A percentile compares a stretch with the other conserved stretches of the same genome.
Conservation (phyloP, 2,329 filamentous ascomycete species). For the Zymoseptoria brevis region DNA sequence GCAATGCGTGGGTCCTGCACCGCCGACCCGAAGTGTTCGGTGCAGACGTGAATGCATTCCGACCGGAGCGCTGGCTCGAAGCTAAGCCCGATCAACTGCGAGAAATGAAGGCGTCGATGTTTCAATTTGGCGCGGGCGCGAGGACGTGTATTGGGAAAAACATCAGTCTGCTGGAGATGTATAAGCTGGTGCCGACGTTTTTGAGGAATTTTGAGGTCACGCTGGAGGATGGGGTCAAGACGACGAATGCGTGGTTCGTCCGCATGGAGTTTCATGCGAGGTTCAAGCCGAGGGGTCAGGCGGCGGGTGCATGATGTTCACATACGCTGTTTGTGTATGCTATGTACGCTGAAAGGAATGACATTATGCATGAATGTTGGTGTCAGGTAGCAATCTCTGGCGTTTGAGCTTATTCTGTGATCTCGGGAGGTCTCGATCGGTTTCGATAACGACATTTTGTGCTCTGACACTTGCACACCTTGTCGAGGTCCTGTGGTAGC, state of each 20-base stretch:
- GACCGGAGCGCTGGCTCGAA: constrained; percentile 60
- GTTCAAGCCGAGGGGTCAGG: constrained; percentile 24
- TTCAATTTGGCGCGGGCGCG: constrained; percentile 65
- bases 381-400: background rate
- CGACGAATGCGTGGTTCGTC: constrained; percentile 49
- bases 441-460: constrained; percentile 42
- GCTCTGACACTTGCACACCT: constrained; percentile 49
- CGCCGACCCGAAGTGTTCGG: constrained; percentile 61
- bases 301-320: background rate
- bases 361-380: background rate
- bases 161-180: constrained; percentile 41
- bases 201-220: constrained; percentile 56
- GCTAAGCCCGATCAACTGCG: constrained; percentile 49
- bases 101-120: constrained; percentile 62
- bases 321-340: background rate
- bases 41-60: constrained; percentile 54
- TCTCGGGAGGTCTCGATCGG: constrained; percentile 7
- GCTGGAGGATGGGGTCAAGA: constrained; percentile 39
- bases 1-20: constrained; percentile 68
- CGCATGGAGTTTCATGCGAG: constrained; percentile 37
- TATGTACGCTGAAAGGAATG: background rate
- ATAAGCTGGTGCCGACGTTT: constrained; percentile 48
- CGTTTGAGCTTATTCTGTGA: constrained; percentile 1
- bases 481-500: constrained; percentile 38
- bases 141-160: constrained; percentile 59